Percentiles rank a stretch among this genome's conserved stretches.
These are phyloP conservation scores for Crotalaria pallida DNA, from an alignment of 306 rosid genomes.

Conservation along the genomic window DNA sequence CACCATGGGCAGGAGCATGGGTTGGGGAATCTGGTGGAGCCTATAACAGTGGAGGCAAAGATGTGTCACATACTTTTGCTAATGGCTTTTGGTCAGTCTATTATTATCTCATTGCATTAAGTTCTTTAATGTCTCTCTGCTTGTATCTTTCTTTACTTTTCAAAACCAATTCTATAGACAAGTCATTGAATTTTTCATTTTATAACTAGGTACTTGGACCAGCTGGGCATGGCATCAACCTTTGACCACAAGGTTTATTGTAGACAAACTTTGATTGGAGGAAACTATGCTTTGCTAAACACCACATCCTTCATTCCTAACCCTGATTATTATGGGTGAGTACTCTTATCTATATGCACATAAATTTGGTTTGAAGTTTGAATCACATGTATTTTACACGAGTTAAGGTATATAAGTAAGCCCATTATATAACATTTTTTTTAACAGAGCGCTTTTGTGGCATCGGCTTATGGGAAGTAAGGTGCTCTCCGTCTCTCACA, in stretches of 20 bases:
- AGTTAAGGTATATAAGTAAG: too few species aligned
- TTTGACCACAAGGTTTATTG: constrained; percentile 43
- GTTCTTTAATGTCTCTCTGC: too few species aligned
- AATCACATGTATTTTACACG: too few species aligned
- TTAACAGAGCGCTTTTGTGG: constrained; percentile 33
- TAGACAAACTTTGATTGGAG: constrained; percentile 50
- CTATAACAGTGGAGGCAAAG: constrained; percentile 52
- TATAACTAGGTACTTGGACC: constrained; percentile 39
- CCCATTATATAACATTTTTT: too few species aligned
- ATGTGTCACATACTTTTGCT: constrained; percentile 44
- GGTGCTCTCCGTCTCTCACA: constrained; percentile 10
- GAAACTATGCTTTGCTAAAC: constrained; percentile 48
- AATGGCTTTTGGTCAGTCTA: constrained; percentile 46
- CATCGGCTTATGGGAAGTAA: constrained; percentile 35
- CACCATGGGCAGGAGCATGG: constrained; percentile 40
- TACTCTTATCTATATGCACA: background rate
- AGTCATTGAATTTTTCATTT: background rate
- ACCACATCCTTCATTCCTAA: constrained; percentile 32
- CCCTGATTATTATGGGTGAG: too few species aligned
- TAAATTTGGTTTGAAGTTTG: too few species aligned
- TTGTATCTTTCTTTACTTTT: too few species aligned
- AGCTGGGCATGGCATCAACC: constrained; percentile 10
- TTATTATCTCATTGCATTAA: background rate
- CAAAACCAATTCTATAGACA: background rate
- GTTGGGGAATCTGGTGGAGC: constrained; percentile 61